Evolutionary conservation across 106 monocot genomes (phyloP).

Genomic region (Narthecium ossifragum): DNA sequence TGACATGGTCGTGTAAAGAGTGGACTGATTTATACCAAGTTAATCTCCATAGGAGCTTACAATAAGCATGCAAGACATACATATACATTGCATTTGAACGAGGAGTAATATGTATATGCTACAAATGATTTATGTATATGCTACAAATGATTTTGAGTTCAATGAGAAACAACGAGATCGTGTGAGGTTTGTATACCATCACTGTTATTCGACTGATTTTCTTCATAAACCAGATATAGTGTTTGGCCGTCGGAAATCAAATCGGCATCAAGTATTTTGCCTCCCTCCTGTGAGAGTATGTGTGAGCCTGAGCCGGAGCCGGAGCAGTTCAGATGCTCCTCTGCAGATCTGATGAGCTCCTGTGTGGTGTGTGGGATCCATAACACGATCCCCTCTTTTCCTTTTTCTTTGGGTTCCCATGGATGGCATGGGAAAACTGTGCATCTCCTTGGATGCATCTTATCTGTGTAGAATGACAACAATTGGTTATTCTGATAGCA

Average conservation of each 20-base stretch:
- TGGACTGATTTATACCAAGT: no score
- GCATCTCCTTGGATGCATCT: conserved; percentile 45
- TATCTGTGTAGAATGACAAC: conserved; percentile 18
- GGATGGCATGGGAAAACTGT: conserved; percentile 87
- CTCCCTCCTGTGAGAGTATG: conserved; percentile 78
- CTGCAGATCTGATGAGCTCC: conserved; percentile 47
- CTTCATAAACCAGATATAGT: conserved; percentile 35
- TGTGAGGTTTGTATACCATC: not conserved
- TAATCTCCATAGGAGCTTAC: no score
- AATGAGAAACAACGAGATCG: not conserved
- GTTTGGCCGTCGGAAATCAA: conserved; percentile 71
- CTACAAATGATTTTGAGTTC: not conserved
- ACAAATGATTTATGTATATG: not conserved
- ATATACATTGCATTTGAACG: not conserved
- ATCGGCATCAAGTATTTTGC: conserved; percentile 41
- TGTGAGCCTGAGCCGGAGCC: conserved; percentile 10
- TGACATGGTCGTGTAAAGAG: no score
- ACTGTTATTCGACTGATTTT: not conserved
- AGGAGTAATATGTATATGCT: not conserved
- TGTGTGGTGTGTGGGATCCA: conserved; percentile 71
- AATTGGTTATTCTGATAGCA: not conserved
- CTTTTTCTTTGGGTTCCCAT: conserved; percentile 45
- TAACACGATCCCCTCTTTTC: conserved; percentile 67
- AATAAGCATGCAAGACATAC: no score
- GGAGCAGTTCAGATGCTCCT: conserved; percentile 40